Evolutionary conservation across 495 filamentous ascomycete genomes (phyloP), one percentile per base, ranked within the genome.

Genomic region (Acidomyces sp.): DNA sequence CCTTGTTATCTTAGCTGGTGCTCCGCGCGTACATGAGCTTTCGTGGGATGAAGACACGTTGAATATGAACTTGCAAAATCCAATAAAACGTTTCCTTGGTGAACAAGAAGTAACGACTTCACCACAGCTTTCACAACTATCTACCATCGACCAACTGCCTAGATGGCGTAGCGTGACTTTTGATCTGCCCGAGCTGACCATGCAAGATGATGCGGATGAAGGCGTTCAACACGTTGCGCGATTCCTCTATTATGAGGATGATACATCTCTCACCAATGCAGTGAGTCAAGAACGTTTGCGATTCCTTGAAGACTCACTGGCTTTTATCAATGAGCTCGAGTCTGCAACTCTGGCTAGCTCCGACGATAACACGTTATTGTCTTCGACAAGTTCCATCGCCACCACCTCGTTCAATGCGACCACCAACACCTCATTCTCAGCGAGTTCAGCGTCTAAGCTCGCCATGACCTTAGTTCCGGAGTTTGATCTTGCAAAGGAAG

Each of bases 301-400:
- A 43, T 85, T 85, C 52, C 82, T 83, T 53, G 71, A 84, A 45
- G 75, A 82, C 52, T 85, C 82, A 0, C 67, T 85, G 24, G 70
- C 71, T 5, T 51, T 77, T 3, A 75, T 86, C 46, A 68, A 79
- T 44, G 60, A 68, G 22, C 47, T 71, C 5, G 43, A 61, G 0
- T 71, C 71, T 4, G 74, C 72, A 46, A 56, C 75, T 18, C 31
- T 61, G 6, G 17, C 20, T 0, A 7, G 24, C 15, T 35, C 30
- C 12, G 37, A 49, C 4, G 36, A 17, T 15, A 37, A 29, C 31
- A 43, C 28, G 31, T 37, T 52, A 16, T 7, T 34, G 17, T 45
- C 41, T 10, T 22, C 39, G 20, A 28, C 69, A 46, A 55, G 71
- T 16, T 38, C 63, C 5, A 6, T 45, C 19, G 21, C 43, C 9